phyloP scores from a whole-genome alignment of 2,329 filamentous ascomycete species.

The Zasmidium angulare region DNA sequence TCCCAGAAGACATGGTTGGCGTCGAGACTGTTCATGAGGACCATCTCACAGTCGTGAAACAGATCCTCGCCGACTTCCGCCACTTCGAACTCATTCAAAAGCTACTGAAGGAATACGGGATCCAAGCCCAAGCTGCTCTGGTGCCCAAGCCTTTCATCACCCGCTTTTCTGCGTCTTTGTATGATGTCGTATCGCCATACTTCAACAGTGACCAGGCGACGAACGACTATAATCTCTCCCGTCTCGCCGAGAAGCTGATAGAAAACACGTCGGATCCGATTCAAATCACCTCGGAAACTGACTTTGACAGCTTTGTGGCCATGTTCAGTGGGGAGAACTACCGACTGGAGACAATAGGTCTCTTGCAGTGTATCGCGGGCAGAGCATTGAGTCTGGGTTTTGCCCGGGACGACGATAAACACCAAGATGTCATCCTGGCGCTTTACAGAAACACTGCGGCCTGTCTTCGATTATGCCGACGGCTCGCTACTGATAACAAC shows the following conservation, averaged over 20 bases:
- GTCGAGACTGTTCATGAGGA: not conserved
- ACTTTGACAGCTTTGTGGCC: conserved; percentile 11
- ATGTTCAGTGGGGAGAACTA: conserved; percentile 18
- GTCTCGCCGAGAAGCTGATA: not conserved
- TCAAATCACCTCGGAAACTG: not conserved
- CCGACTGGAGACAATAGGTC: conserved; percentile 20
- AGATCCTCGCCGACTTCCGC: conserved; percentile 1
- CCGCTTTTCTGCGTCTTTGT: conserved; percentile 2
- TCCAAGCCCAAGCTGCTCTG: conserved; percentile 2
- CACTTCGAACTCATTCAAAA: conserved; percentile 7
- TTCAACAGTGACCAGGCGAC: not conserved
- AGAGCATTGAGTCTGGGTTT: conserved; percentile 9
- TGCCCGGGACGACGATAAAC: not conserved
- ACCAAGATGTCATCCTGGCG: conserved; percentile 9
- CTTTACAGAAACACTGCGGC: conserved; percentile 8
- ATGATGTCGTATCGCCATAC: not conserved
- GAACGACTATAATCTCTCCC: not conserved
- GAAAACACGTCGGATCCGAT: not conserved
- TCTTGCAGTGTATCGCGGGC: conserved; percentile 18
- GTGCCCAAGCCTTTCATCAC: conserved; percentile 2
- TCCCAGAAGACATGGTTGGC: not conserved
- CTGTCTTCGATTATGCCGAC: conserved; percentile 14
- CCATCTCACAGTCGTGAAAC: conserved; percentile 1
- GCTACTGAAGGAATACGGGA: conserved; percentile 3
- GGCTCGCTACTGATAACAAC: conserved; percentile 12